phyloP scores from a whole-genome alignment of 2,329 filamentous ascomycete genomes.

The Aspergillus pseudonomiae region DNA sequence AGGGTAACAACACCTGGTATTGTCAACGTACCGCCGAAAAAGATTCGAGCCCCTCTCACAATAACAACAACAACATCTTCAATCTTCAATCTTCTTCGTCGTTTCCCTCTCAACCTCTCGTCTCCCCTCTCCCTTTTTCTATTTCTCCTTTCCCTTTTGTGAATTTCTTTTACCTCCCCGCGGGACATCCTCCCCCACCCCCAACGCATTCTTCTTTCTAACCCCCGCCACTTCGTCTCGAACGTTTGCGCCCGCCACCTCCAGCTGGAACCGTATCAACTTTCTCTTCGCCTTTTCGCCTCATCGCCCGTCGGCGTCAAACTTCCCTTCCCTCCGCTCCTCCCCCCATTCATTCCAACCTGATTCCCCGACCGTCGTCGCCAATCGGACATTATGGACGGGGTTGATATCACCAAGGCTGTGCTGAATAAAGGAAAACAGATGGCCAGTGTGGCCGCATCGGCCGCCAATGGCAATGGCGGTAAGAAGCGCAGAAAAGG shows the following conservation, averaged over 20 bases:
- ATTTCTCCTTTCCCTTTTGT: background rate
- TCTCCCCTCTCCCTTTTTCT: background rate
- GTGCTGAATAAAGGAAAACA: constrained; percentile 69
- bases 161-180: background rate
- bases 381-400: constrained; percentile 58
- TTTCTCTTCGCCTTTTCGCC: background rate
- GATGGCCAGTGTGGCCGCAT: constrained; percentile 55
- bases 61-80: background rate
- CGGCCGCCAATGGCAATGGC: constrained; percentile 57
- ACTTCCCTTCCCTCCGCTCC: background rate
- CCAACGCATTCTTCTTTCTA: background rate
- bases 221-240: background rate
- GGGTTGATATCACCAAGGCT: constrained; percentile 65
- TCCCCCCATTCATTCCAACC: constrained; percentile 10
- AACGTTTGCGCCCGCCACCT: constrained; percentile 1
- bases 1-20: background rate
- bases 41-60: background rate
- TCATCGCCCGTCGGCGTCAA: background rate
- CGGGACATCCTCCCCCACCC: background rate
- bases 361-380: background rate
- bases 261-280: background rate
- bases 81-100: background rate
- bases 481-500: constrained; percentile 69
- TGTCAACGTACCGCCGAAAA: background rate
- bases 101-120: background rate